Percentiles rank a stretch among this genome's conserved stretches.
Evolutionary conservation across 805 yeast genomes (phyloP).

Genomic region (Hagleromyces aurorensis): DNA sequence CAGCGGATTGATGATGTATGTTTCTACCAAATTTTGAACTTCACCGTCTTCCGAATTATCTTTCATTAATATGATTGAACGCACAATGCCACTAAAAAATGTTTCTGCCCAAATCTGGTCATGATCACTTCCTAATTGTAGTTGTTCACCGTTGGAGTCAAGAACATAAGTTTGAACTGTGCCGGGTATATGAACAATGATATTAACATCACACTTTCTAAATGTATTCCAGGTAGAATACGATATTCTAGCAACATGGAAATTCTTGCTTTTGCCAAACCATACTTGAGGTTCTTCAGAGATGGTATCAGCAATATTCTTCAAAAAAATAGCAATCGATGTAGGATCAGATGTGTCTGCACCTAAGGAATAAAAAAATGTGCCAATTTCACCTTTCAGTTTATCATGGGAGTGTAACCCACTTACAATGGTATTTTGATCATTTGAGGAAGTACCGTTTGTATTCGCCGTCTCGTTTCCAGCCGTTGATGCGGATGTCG

Average conservation of each 20-base stretch:
- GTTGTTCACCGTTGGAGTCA: slow-evolving; percentile 27
- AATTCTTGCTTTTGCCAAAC: slow-evolving; percentile 69
- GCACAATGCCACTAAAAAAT: slow-evolving; percentile 53
- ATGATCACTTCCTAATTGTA: slow-evolving; percentile 32
- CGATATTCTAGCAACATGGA: slow-evolving; percentile 64
- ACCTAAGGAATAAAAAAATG: slow-evolving; percentile 68
- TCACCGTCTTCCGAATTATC: slow-evolving; percentile 58
- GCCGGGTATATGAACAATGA: slow-evolving; percentile 71
- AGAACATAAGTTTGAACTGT: slow-evolving; percentile 44
- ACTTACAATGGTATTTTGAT: slow-evolving; percentile 13
- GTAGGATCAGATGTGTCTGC: slow-evolving; percentile 70
- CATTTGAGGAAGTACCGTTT: slow-evolving; percentile 9
- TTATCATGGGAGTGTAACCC: slow-evolving; percentile 29
- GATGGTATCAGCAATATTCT: slow-evolving; percentile 57
- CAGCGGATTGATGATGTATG: slow-evolving; percentile 76
- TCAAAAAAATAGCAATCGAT: slow-evolving; percentile 67
- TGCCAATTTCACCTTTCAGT: slow-evolving; percentile 50
- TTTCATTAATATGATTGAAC: slow-evolving; percentile 44
- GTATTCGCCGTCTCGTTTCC: slow-evolving; percentile 5
- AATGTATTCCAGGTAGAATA: slow-evolving; percentile 58
- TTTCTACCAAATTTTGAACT: slow-evolving; percentile 66
- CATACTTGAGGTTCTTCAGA: slow-evolving; percentile 59
- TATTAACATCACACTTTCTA: slow-evolving; percentile 59
- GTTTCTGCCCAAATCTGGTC: slow-evolving; percentile 49
- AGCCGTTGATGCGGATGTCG: slow-evolving; percentile 3